Percentiles rank a stretch among this genome's conserved stretches.
phyloP scores from a whole-genome alignment of 257 asterid species.

The Gardenia jasminoides region DNA sequence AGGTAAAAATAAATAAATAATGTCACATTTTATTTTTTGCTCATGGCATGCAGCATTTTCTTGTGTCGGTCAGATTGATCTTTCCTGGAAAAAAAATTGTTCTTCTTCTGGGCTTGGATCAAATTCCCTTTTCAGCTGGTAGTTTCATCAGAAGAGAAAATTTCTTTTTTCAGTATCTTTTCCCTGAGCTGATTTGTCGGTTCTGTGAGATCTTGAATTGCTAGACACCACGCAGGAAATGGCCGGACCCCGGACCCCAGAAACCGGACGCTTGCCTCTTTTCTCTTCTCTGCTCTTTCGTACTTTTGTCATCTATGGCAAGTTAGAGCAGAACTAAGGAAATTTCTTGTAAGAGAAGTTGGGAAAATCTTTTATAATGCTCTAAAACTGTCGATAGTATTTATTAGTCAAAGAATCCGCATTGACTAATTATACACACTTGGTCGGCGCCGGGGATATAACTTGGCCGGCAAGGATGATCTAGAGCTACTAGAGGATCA shows the following conservation, averaged over 20 bases:
- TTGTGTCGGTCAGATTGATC: background rate
- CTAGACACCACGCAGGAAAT: background rate
- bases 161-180: constrained; percentile 1
- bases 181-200: constrained; percentile 1
- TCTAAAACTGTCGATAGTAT: background rate
- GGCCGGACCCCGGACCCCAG: background rate
- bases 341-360: constrained; percentile 7
- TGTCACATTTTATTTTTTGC: background rate
- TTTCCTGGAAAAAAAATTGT: background rate
- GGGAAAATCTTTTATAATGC: background rate
- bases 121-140: background rate
- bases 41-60: background rate
- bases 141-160: background rate
- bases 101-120: constrained; percentile 6
- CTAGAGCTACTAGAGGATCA: constrained; percentile 4
- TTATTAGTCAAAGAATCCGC: background rate
- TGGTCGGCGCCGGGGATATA: constrained; percentile 12
- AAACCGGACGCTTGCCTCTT: background rate
- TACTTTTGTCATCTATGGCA: background rate
- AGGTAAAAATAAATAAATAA: constrained; percentile 8
- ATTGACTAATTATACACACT: background rate
- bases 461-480: constrained; percentile 14
- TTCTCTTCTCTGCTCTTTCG: background rate
- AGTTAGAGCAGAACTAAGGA: background rate
- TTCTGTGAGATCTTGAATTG: constrained; percentile 13